phyloP scores from a whole-genome alignment of 352 stramenopile species.

The Phytophthora citrophthora region DNA sequence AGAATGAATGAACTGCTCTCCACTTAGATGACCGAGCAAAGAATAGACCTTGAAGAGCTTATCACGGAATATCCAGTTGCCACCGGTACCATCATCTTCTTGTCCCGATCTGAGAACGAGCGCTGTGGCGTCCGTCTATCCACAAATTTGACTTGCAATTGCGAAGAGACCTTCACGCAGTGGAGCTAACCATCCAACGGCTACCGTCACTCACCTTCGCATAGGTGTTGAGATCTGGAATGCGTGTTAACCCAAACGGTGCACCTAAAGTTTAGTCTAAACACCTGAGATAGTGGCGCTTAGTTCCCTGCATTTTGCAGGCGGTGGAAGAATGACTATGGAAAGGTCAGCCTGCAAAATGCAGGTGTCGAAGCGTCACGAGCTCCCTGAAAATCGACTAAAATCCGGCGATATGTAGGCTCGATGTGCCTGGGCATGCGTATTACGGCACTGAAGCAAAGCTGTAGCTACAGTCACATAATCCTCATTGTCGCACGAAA shows the following conservation, averaged over 20 bases:
- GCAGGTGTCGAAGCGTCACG: constrained; percentile 2
- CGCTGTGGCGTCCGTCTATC: no score
- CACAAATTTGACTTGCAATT: neutral
- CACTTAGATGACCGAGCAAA: neutral
- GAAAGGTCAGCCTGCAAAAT: neutral
- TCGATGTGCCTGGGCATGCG: neutral
- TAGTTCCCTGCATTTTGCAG: no score
- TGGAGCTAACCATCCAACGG: no score
- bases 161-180: no score
- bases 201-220: no score
- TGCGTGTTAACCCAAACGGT: no score
- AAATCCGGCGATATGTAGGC: constrained; percentile 6
- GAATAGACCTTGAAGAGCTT: neutral
- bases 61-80: constrained; percentile 10
- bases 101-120: neutral
- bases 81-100: constrained; percentile 3
- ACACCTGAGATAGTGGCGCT: no score
- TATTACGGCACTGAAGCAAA: neutral
- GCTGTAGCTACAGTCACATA: no score
- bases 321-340: no score
- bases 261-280: no score
- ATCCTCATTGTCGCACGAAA: no score
- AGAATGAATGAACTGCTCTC: constrained; percentile 20
- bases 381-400: constrained; percentile 11
- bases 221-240: no score